Percentiles rank a stretch among this genome's conserved stretches.
Evolutionary conservation across 768 basidiomycete genomes (phyloP).

Genomic region (Termitomyces sp.): DNA sequence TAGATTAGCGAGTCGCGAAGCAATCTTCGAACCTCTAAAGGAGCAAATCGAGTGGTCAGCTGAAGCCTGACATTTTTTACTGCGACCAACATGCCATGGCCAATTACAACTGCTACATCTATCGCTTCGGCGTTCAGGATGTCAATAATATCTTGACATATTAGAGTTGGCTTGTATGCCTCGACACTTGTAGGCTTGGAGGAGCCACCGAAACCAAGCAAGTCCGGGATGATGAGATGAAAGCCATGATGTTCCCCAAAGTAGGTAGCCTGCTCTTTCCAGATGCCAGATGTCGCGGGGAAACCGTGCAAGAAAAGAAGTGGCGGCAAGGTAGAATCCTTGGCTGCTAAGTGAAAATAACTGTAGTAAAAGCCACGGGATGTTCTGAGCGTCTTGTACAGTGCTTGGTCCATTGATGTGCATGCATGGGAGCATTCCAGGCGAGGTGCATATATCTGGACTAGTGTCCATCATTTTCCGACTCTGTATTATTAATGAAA

Average conservation of each 20-base stretch:
- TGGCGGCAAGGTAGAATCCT: slow-evolving; percentile 24
- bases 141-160: slow-evolving; percentile 37
- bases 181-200: slow-evolving; percentile 36
- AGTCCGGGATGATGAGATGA: slow-evolving; percentile 40
- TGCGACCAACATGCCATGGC: slow-evolving; percentile 30
- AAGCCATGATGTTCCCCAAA: slow-evolving; percentile 33
- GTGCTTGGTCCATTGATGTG: slow-evolving; percentile 5
- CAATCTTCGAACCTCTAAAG: slow-evolving; percentile 31
- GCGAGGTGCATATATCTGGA: neutral
- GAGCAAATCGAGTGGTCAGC: neutral
- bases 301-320: slow-evolving; percentile 43
- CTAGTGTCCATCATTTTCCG: neutral
- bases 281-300: slow-evolving; percentile 33
- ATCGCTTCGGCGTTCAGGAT: slow-evolving; percentile 32
- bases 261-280: slow-evolving; percentile 32
- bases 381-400: slow-evolving; percentile 26
- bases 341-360: slow-evolving; percentile 25
- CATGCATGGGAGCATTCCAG: neutral
- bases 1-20: slow-evolving; percentile 31
- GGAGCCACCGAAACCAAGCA: slow-evolving; percentile 45
- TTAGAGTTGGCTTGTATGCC: slow-evolving; percentile 29
- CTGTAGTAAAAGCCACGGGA: slow-evolving; percentile 33
- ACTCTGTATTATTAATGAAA: neutral
- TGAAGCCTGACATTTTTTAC: neutral
- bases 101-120: slow-evolving; percentile 30